Conservation (phyloP, 441 rosid species). For the Gossypium trilobum region DNA sequence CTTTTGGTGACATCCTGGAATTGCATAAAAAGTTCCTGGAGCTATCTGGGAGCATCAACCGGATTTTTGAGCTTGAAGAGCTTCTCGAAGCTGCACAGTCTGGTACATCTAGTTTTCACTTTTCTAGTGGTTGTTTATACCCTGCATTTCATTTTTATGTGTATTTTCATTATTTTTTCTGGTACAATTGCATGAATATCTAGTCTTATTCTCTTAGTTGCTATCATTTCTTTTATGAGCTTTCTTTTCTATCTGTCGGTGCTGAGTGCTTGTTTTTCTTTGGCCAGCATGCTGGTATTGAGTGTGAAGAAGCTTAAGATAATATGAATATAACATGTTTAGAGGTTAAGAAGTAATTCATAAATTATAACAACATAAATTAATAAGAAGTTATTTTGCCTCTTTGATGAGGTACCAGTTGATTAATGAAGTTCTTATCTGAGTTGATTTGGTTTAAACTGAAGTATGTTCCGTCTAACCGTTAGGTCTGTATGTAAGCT, state of each 20-base stretch:
- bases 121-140: not conserved
- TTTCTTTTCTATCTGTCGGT: not conserved
- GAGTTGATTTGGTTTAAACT: not conserved
- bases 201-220: not conserved
- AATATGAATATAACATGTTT: not conserved
- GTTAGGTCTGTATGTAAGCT: not conserved
- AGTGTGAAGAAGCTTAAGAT: not conserved
- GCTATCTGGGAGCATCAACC: constrained; percentile 89
- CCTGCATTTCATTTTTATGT: not conserved
- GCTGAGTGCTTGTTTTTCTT: not conserved
- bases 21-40: constrained; percentile 82
- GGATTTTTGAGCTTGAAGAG: constrained; percentile 95
- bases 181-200: not conserved
- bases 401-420: not conserved
- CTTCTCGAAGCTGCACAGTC: constrained; percentile 76
- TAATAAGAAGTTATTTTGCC: not conserved
- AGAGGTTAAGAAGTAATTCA: not conserved
- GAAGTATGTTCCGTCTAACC: not conserved
- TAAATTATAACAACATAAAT: not conserved
- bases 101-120: constrained; percentile 37
- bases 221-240: not conserved
- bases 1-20: constrained; percentile 96
- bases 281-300: not conserved
- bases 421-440: not conserved
- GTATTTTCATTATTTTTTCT: not conserved